A percentile compares a stretch with the other conserved stretches of the same genome.
Evolutionary conservation across 495 filamentous ascomycete genomes (phyloP).

Genomic region (Immersiella caudata): DNA sequence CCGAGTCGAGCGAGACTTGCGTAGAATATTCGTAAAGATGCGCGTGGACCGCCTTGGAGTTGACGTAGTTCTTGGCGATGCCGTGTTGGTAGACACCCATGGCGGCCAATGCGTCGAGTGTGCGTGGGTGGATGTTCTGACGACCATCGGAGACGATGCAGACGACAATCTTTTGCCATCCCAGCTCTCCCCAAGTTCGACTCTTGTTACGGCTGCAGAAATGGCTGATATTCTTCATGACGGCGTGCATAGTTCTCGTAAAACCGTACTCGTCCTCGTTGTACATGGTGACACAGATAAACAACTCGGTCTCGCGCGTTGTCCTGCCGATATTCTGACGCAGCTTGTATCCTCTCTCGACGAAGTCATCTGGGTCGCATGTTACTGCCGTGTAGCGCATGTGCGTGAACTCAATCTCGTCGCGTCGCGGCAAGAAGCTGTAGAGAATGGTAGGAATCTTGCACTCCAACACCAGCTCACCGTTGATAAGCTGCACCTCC

Average conservation of each 20-base stretch:
- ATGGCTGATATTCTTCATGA: conserved; percentile 97
- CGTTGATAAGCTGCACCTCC: conserved; percentile 94
- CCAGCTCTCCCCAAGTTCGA: conserved; percentile 93
- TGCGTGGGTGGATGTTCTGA: conserved; percentile 90
- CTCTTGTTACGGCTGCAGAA: conserved; percentile 92
- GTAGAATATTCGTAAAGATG: conserved; percentile 99
- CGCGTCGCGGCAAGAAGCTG: conserved; percentile 86
- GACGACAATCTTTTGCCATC: conserved; percentile 99
- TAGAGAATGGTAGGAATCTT: conserved; percentile 98
- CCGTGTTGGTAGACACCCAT: conserved; percentile 99
- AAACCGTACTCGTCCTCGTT: conserved; percentile 98
- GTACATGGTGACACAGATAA: conserved; percentile 99
- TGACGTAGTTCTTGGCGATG: conserved; percentile 98
- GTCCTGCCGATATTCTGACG: conserved; percentile 92
- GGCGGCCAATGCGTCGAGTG: conserved; percentile 91
- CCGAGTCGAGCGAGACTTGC: conserved; percentile 91
- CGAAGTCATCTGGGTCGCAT: conserved; percentile 96
- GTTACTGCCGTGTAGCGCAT: conserved; percentile 99
- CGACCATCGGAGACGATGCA: conserved; percentile 94
- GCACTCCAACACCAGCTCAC: conserved; percentile 96
- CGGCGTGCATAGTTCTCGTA: conserved; percentile 96
- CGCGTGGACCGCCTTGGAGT: conserved; percentile 77
- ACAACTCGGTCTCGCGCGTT: conserved; percentile 90
- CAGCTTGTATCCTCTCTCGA: conserved; percentile 83
- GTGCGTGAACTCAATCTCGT: conserved; percentile 96